Evolutionary conservation across 179 eudicot species (phyloP), one percentile per base, ranked within the genome.

Genomic region (Camellia oleifera): DNA sequence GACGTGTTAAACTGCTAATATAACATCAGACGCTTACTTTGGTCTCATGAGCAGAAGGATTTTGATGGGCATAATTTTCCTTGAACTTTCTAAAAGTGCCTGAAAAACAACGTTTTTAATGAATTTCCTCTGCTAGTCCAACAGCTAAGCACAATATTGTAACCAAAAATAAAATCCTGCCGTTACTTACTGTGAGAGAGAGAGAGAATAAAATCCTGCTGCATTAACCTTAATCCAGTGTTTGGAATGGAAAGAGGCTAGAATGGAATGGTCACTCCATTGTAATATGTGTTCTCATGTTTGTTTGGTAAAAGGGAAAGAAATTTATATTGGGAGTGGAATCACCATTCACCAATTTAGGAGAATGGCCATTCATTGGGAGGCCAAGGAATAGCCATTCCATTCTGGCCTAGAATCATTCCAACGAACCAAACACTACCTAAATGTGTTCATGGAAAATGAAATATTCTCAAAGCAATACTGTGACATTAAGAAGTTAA

Each of bases 11-110:
- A 32, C 40, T 32, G 76, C 52, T 11, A 45, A 60, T 60, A 46
- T 7, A 70, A 70, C 75, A 70, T 67, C 11, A 4, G 3, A 78
- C 12, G 69, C 80, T 78, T 84, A 91, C 97, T 85, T 90, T 93
- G 82, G 79, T 75, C 64, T 86, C 83, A 63, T 74, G 87, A 84
- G 82, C 81, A 23, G 87, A 64, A 85, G 93, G 88, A 82, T 85
- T 88, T 86, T 91, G 94, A 79, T 78, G 83, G 69, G 83, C 89
- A 58, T 92, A 54, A 75, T 88, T 93, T 81, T 89, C 98, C 88
- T 95, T 95, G 82, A 91, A 95, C 86, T 92, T 95, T 83, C 92
- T 90, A 83, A 79, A 95, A 63, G 98, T 95, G 63, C 92, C 98
- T 95, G 89, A 60, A 82, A 84, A 40, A 67, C 54, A 70, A 60